phyloP scores from a whole-genome alignment of 2,329 filamentous ascomycete genomes.

The Exophiala spinifera region DNA sequence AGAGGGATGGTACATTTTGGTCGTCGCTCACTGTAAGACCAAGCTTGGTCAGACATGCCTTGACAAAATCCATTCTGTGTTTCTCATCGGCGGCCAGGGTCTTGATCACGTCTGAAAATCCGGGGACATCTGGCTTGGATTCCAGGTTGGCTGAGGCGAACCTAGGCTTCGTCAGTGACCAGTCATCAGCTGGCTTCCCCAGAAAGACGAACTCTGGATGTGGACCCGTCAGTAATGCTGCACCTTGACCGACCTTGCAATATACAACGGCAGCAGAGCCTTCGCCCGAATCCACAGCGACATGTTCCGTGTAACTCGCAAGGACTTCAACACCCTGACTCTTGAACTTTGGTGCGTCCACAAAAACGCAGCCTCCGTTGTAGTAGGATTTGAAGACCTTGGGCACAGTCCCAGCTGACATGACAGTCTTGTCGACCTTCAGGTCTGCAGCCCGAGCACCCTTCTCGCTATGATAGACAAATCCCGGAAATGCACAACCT shows the following conservation, averaged over 20 bases:
- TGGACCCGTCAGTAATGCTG: slow-evolving; percentile 75
- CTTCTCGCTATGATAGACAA: slow-evolving; percentile 82
- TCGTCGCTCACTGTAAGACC: slow-evolving; percentile 75
- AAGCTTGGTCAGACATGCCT: slow-evolving; percentile 73
- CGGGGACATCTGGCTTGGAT: slow-evolving; percentile 62
- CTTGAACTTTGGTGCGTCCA: slow-evolving; percentile 65
- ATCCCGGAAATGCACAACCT: slow-evolving; percentile 82
- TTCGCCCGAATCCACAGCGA: slow-evolving; percentile 72
- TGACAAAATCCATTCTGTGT: slow-evolving; percentile 70
- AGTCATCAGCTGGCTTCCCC: slow-evolving; percentile 21
- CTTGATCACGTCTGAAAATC: slow-evolving; percentile 68
- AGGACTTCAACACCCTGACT: slow-evolving; percentile 72
- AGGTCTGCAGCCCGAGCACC: slow-evolving; percentile 73
- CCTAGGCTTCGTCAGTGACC: slow-evolving; percentile 47
- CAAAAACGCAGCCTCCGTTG: slow-evolving; percentile 92
- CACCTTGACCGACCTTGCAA: slow-evolving; percentile 76
- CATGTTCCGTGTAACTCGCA: slow-evolving; percentile 70
- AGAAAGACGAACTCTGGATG: slow-evolving; percentile 75
- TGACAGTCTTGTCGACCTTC: slow-evolving; percentile 59
- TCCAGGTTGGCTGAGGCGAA: slow-evolving; percentile 79
- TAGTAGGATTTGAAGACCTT: slow-evolving; percentile 75
- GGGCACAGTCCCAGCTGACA: slow-evolving; percentile 55
- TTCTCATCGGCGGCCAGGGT: slow-evolving; percentile 67
- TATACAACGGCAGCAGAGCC: slow-evolving; percentile 77
- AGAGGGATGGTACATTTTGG: slow-evolving; percentile 71